Conservation (phyloP, 2,329 filamentous ascomycete genomes). For the Neofusicoccum laricinum region DNA sequence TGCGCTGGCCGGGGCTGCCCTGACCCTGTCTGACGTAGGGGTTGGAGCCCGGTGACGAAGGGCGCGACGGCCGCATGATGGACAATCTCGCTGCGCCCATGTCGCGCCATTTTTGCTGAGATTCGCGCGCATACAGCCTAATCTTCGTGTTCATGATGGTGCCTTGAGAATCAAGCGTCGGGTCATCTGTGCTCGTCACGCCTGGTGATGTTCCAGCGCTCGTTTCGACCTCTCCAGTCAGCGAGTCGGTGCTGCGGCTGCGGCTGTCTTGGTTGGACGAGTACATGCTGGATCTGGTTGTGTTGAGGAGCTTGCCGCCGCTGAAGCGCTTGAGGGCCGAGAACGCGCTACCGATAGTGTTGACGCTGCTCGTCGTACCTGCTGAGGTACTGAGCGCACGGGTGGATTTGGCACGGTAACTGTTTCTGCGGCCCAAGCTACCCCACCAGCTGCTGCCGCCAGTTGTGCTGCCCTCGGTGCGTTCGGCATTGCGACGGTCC, state of each 20-base stretch:
- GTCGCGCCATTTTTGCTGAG: slow-evolving; percentile 79
- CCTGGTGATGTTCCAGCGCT: slow-evolving; percentile 25
- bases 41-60: slow-evolving; percentile 28
- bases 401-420: slow-evolving; percentile 52
- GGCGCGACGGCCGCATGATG: slow-evolving; percentile 64
- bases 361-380: slow-evolving; percentile 71
- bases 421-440: slow-evolving; percentile 51
- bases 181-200: slow-evolving; percentile 12
- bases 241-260: slow-evolving; percentile 20
- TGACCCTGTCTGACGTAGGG: slow-evolving; percentile 27
- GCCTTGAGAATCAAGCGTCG: slow-evolving; percentile 24
- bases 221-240: slow-evolving; percentile 24
- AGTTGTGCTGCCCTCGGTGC: slow-evolving; percentile 39
- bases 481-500: slow-evolving; percentile 49
- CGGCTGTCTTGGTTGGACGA: slow-evolving; percentile 41
- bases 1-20: slow-evolving; percentile 34
- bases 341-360: slow-evolving; percentile 76
- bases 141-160: slow-evolving; percentile 80
- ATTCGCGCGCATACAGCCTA: slow-evolving; percentile 76
- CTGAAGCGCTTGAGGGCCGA: slow-evolving; percentile 73
- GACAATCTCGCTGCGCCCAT: slow-evolving; percentile 80
- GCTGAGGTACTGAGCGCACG: slow-evolving; percentile 57
- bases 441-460: slow-evolving; percentile 49
- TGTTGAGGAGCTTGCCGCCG: slow-evolving; percentile 43
- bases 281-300: slow-evolving; percentile 55